phyloP scores from a whole-genome alignment of 1,284 basidiomycete species.

The Moesziomyces aphidis region DNA sequence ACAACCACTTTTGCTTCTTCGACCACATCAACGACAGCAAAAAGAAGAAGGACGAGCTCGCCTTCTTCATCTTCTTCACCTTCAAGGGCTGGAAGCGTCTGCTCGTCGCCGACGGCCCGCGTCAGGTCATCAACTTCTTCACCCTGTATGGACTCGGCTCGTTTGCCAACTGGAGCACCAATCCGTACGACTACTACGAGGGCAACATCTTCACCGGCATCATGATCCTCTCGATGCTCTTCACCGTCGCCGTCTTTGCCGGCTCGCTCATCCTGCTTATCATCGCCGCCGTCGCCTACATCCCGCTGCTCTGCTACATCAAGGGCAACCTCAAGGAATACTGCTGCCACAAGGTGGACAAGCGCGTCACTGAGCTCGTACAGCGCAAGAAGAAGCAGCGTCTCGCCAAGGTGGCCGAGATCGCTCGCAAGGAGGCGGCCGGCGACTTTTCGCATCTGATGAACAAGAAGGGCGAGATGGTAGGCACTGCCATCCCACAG shows the following conservation, averaged over 20 bases:
- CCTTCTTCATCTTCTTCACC: conserved; percentile 98
- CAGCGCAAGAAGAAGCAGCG: conserved; percentile 90
- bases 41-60: conserved; percentile 95
- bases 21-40: conserved; percentile 94
- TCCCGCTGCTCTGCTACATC: conserved; percentile 93
- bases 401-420: conserved; percentile 80
- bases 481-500: conserved; percentile 86
- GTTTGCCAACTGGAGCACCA: conserved; percentile 76
- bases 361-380: conserved; percentile 92
- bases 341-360: conserved; percentile 98
- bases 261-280: conserved; percentile 85
- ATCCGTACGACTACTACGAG: conserved; percentile 75
- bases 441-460: conserved; percentile 90
- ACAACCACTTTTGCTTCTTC: conserved; percentile 98
- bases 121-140: conserved; percentile 94
- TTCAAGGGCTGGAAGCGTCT: conserved; percentile 98
- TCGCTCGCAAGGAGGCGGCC: conserved; percentile 88
- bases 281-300: conserved; percentile 85
- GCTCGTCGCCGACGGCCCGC: conserved; percentile 93
- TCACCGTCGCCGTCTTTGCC: conserved; percentile 88
- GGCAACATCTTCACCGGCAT: conserved; percentile 78
- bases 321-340: conserved; percentile 96
- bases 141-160: conserved; percentile 92
- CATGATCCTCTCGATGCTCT: conserved; percentile 86
- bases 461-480: conserved; percentile 89